Evolutionary conservation across 192 early-diverging fungal species (phyloP).

Genomic region (Entomortierella parvispora): DNA sequence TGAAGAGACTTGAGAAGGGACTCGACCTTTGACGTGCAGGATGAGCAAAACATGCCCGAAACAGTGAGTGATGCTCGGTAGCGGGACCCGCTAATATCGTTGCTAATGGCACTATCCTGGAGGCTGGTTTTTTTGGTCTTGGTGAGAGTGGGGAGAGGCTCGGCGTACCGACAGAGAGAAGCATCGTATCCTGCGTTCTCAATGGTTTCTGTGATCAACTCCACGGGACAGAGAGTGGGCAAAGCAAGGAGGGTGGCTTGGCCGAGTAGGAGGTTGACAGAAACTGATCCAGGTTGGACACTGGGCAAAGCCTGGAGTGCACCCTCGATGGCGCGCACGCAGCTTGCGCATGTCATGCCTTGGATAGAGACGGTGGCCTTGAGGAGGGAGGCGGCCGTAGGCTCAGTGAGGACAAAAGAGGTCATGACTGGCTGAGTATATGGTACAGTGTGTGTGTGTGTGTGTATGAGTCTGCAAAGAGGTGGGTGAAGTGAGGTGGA

Average conservation of each 20-base stretch:
- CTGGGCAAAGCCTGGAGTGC: constrained; percentile 61
- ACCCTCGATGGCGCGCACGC: constrained; percentile 76
- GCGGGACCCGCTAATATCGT: too few species aligned
- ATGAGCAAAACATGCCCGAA: constrained; percentile 55
- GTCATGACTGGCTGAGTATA: too few species aligned
- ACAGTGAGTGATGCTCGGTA: constrained; percentile 44
- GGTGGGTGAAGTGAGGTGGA: too few species aligned
- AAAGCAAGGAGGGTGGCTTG: constrained; percentile 63
- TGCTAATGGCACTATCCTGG: not conserved
- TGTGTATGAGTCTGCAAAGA: too few species aligned
- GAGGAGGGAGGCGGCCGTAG: not conserved
- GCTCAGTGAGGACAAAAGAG: constrained; percentile 16
- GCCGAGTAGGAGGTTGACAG: constrained; percentile 74
- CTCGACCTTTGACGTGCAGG: constrained; percentile 53
- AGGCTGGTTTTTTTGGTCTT: not conserved
- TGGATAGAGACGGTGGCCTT: constrained; percentile 65
- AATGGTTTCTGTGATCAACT: constrained; percentile 66
- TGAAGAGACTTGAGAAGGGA: constrained; percentile 31
- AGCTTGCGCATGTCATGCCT: constrained; percentile 91
- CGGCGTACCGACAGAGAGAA: constrained; percentile 45
- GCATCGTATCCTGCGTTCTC: constrained; percentile 84
- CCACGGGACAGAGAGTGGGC: constrained; percentile 27
- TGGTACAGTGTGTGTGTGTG: too few species aligned
- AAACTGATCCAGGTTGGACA: constrained; percentile 61
- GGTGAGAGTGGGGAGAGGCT: not conserved